A percentile compares a stretch with the other conserved stretches of the same genome.
Evolutionary conservation across 306 rosid genomes (phyloP).

Genomic region (Prunus persica): Prunus_persica_NCBIv2 NC_034015.1:6415501-6416000

Average conservation of each 20-base stretch:
- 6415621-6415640: conserved; percentile 72
- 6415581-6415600: conserved; percentile 37
- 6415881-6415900: conserved; percentile 18
- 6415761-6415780: conserved; percentile 78
- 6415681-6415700: conserved; percentile 80
- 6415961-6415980: background rate
- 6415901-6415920: background rate
- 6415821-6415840: conserved; percentile 53
- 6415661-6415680: conserved; percentile 74
- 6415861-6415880: conserved; percentile 40
- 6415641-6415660: conserved; percentile 86
- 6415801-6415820: conserved; percentile 72
- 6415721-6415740: conserved; percentile 81
- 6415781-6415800: conserved; percentile 45
- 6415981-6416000: background rate
- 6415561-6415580: conserved; percentile 57
- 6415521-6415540: too few species aligned
- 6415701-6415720: conserved; percentile 82
- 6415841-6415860: conserved; percentile 24
- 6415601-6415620: conserved; percentile 51
- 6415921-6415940: background rate
- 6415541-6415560: too few species aligned
- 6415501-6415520: too few species aligned
- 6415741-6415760: conserved; percentile 70
- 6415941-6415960: background rate